phyloP scores from a whole-genome alignment of 2,329 filamentous ascomycete species.

The Lecanosticta acicola region DNA sequence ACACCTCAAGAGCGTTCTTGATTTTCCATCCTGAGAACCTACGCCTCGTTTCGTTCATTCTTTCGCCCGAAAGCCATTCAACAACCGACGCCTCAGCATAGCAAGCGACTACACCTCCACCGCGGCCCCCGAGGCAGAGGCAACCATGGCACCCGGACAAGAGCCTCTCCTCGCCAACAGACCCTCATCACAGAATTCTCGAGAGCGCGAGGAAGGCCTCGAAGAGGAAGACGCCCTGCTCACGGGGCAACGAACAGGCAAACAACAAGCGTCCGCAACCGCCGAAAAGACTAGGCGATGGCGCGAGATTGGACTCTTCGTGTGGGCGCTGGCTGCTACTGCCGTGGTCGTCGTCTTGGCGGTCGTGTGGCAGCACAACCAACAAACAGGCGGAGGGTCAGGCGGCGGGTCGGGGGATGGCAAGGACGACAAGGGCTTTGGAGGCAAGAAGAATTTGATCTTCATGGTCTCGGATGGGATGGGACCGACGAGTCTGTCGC shows the following conservation, averaged over 20 bases:
- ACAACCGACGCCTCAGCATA: background rate
- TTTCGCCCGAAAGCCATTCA: background rate
- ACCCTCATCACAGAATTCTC: constrained; percentile 52
- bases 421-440: constrained; percentile 10
- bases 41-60: background rate
- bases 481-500: constrained; percentile 82
- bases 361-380: constrained; percentile 65
- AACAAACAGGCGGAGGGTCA: constrained; percentile 12
- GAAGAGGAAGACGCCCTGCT: constrained; percentile 58
- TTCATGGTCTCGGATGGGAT: constrained; percentile 99
- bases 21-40: too few species aligned
- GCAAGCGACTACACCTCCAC: background rate
- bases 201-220: constrained; percentile 46
- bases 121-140: background rate
- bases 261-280: constrained; percentile 30
- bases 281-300: constrained; percentile 50
- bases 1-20: too few species aligned
- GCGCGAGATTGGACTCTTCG: constrained; percentile 71
- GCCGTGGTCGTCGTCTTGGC: constrained; percentile 72
- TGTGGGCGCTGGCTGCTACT: constrained; percentile 78
- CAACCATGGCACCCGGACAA: constrained; percentile 28
- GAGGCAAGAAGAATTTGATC: constrained; percentile 77
- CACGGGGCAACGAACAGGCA: constrained; percentile 45
- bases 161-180: constrained; percentile 48
- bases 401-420: background rate